These are phyloP conservation scores for Sclerotinia borealis DNA, from an alignment of 2,329 filamentous ascomycete genomes.

Conservation along the genomic window DNA sequence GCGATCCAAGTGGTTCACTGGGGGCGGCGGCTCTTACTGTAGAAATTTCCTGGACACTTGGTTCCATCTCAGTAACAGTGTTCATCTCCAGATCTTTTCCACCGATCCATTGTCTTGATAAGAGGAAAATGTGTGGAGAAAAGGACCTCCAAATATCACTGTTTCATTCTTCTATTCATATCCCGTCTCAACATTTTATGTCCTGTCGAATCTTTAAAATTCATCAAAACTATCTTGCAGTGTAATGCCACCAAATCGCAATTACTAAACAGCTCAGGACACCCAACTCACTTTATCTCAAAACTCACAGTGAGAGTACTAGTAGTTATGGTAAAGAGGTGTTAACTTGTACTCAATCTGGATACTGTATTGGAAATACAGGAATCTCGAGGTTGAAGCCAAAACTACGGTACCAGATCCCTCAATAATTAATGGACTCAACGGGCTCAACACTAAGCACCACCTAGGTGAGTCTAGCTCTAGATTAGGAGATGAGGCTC, in stretches of 20 bases:
- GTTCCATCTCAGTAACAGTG: no score
- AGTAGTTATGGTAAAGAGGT: no score
- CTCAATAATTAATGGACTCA: background rate
- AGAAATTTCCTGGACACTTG: no score
- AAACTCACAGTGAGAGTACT: background rate
- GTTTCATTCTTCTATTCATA: background rate
- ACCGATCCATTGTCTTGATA: no score
- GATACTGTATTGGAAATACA: background rate
- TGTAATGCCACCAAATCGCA: background rate
- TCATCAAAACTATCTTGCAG: background rate
- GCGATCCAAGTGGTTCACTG: no score
- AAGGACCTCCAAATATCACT: no score
- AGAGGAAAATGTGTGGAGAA: no score
- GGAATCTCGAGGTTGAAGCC: no score
- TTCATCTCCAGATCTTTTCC: no score
- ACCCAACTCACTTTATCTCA: background rate
- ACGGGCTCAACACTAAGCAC: background rate
- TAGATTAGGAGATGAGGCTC: no score
- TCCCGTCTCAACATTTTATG: background rate
- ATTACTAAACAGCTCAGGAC: background rate
- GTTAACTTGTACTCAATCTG: background rate
- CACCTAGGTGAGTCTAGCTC: background rate
- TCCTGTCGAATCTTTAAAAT: background rate
- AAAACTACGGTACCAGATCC: no score
- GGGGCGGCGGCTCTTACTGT: no score